Evolutionary conservation across 2,329 filamentous ascomycete genomes (phyloP), one percentile per base, ranked within the genome.

Genomic region (Plenodomus tracheiphilus): DNA sequence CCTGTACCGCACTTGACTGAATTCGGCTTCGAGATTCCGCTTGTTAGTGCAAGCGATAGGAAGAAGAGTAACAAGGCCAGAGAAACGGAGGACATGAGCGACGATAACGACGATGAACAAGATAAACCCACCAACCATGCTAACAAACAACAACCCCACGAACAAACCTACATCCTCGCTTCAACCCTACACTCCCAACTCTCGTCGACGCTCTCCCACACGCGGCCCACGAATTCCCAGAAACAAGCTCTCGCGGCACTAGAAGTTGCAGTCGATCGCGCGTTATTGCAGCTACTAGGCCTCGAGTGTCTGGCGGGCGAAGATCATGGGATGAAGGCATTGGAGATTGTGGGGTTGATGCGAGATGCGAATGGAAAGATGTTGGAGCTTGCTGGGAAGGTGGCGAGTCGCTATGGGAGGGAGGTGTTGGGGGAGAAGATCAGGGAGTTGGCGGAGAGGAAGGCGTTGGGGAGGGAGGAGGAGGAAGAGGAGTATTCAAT

Each of bases 251-350:
- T 96, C 13, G 81, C 84, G 13, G 80, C 84, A 34, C 81, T 91
- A 46, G 89, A 96, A 71, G 77, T 95, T 38, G 90, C 95, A 38
- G 84, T 96, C 32, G 92, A 99, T 77, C 96, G 96, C 77, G 85
- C 87, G 37, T 78, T 99, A 42, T 77, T 99, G 56, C 91, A 97
- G 76, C 81, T 97, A 69, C 79, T 99, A 66, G 92, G 90, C 2
- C 78, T 87, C 6, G 94, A 97, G 77, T 99, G 94, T 70, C 85
- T 91, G 51, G 90, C 94, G 59, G 91, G 91, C 38, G 94, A 99
- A 71, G 92, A 97, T 55, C 81, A 88, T 22, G 93, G 92, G 5
- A 97, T 97, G 91, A 91, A 93, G 59, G 93, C 93, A 0, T 77
- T 99, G 30, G 95, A 99, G 75, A 82, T 97, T 64, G 94, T 96